Conservation (phyloP, 768 basidiomycete species). For the Stropharia rugosoannulata region DNA sequence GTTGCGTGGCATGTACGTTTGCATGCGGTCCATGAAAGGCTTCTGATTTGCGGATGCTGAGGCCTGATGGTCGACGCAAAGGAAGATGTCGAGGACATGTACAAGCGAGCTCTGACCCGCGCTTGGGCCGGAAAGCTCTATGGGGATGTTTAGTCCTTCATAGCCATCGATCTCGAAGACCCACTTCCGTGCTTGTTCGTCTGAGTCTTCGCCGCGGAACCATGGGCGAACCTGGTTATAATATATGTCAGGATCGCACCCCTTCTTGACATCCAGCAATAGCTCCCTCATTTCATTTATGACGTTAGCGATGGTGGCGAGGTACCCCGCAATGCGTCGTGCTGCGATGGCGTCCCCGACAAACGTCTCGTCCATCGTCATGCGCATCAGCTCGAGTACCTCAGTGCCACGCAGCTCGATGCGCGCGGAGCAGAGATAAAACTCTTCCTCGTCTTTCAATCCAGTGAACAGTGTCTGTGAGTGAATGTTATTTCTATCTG, state of each 20-base stretch:
- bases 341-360: conserved; percentile 69
- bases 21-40: conserved; percentile 73
- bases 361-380: conserved; percentile 89
- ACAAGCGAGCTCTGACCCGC: conserved; percentile 85
- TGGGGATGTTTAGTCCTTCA: conserved; percentile 38
- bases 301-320: conserved; percentile 59
- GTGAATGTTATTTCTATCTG: conserved; percentile 53
- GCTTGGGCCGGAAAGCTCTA: conserved; percentile 76
- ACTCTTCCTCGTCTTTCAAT: conserved; percentile 82
- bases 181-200: conserved; percentile 44
- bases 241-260: conserved; percentile 76
- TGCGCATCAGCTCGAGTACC: conserved; percentile 82
- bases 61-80: conserved; percentile 61
- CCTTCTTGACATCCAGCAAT: conserved; percentile 65
- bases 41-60: conserved; percentile 22
- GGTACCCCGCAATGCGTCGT: conserved; percentile 65
- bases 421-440: conserved; percentile 86
- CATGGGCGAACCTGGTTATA: conserved; percentile 79
- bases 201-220: conserved; percentile 77
- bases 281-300: conserved; percentile 68
- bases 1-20: conserved; percentile 80
- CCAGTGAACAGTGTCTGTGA: conserved; percentile 76
- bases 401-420: conserved; percentile 90
- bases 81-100: conserved; percentile 73
- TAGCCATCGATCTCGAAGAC: conserved; percentile 45